Percentiles rank a stretch among this genome's conserved stretches.
These are phyloP conservation scores for Arthrobotrys pseudoclavata DNA, from an alignment of 2,329 filamentous ascomycete species.

Conservation along the genomic window DNA sequence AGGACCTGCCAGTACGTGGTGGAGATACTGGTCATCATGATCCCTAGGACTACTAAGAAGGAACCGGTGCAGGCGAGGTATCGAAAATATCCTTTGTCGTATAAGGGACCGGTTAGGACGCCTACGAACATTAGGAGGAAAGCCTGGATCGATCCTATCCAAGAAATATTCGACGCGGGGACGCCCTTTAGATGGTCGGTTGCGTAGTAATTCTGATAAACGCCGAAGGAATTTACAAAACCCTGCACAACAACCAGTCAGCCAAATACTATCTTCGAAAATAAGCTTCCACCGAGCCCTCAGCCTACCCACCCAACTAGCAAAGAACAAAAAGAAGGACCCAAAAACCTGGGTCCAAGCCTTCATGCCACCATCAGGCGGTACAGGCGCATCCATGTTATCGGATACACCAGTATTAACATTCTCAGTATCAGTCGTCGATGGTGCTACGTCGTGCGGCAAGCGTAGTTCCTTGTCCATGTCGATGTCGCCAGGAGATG, in stretches of 20 bases:
- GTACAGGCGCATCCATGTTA: constrained; percentile 27
- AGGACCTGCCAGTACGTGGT: constrained; percentile 71
- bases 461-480: constrained; percentile 36
- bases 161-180: constrained; percentile 66
- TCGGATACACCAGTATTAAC: background rate
- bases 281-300: constrained; percentile 18
- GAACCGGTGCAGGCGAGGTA: constrained; percentile 67
- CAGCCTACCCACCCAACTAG: constrained; percentile 68
- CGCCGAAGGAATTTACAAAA: constrained; percentile 67
- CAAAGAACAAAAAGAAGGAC: constrained; percentile 72
- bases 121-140: constrained; percentile 69
- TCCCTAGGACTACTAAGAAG: constrained; percentile 68
- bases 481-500: constrained; percentile 43
- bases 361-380: constrained; percentile 69
- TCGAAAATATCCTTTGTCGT: constrained; percentile 69
- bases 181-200: constrained; percentile 57
- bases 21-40: constrained; percentile 68
- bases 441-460: constrained; percentile 3
- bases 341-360: constrained; percentile 73
- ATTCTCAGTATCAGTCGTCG: constrained; percentile 16
- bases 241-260: constrained; percentile 62
- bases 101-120: constrained; percentile 68
- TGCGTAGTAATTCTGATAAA: constrained; percentile 69
- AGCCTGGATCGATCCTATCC: constrained; percentile 69
- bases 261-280: background rate